These are phyloP conservation scores for Debaryomyces coudertii DNA, from an alignment of 1,139 yeast species.

Conservation along the genomic window DNA sequence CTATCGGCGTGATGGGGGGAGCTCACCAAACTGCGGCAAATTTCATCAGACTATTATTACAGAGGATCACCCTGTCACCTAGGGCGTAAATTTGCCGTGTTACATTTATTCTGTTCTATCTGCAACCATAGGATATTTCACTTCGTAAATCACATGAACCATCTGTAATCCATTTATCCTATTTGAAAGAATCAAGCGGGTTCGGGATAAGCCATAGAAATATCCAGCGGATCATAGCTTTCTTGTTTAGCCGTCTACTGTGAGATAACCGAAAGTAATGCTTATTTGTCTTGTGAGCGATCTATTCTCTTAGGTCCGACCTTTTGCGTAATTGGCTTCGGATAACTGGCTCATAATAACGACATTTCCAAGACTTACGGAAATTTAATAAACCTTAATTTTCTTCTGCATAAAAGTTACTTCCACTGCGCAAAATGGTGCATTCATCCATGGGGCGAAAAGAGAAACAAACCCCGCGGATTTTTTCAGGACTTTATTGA, in stretches of 20 bases:
- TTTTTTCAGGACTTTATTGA: neutral
- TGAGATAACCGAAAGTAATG: neutral
- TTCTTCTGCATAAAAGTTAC: neutral
- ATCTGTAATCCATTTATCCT: neutral
- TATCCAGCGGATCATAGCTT: neutral
- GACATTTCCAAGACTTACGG: neutral
- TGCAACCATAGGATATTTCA: neutral
- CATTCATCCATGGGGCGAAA: neutral
- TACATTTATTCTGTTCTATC: too few species aligned
- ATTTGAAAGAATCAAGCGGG: neutral
- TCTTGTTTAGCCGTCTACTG: neutral
- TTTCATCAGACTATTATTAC: too few species aligned
- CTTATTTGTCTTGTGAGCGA: neutral
- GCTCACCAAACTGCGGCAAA: too few species aligned
- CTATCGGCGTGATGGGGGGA: too few species aligned
- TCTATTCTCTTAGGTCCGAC: neutral
- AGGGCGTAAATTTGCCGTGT: too few species aligned
- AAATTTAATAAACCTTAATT: slow-evolving; percentile 2
- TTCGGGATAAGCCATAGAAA: too few species aligned
- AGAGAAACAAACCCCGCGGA: neutral
- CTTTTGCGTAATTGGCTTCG: neutral
- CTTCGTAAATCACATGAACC: neutral
- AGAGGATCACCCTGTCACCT: too few species aligned
- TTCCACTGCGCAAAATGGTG: slow-evolving; percentile 1
- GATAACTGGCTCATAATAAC: neutral